Evolutionary conservation across 352 stramenopile species (phyloP), one percentile per base, ranked within the genome.

Genomic region (Salisapilia sapeloensis): DNA sequence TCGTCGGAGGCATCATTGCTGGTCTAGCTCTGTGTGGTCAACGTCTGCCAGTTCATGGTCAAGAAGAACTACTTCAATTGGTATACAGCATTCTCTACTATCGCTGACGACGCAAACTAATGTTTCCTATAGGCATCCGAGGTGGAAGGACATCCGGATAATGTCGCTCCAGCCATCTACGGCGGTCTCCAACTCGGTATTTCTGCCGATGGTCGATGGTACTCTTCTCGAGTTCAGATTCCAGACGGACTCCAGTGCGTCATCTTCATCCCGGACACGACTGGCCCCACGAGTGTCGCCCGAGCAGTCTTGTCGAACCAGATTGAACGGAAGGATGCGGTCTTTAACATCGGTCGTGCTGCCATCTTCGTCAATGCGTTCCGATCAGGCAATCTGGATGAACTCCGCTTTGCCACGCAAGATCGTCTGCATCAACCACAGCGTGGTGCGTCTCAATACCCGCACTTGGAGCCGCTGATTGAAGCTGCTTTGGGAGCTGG

Each of bases 141-240:
- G 42, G 98, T 99, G 41, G 95, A 99, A 44, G 94, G 94, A 13
- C 95, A 99, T 66, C 95, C 95, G 1, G 95, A 99, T 61, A 99
- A 99, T 52, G 95, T 98, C 10, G 93, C 95, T 28, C 95, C 95
- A 0, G 93, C 89, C 10, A 98, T 99, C 50, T 99, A 99, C 50
- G 95, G 95, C 35, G 95, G 94, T 15, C 78, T 98, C 44, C 95
- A 99, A 70, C 71, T 99, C 42, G 75, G 75, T 19, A 85, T 90
- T 40, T 74, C 76, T 30, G 96, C 91, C 27, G 92, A 96, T 40
- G 74, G 94, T 39, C 87, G 93, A 34, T 98, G 94, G 94, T 82
- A 95, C 40, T 97, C 93, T 9, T 96, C 97, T 66, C 86, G 94
- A 35, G 87, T 98, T 24, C 72, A 92, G 44, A 89, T 93, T 48